These are phyloP conservation scores for Aspergillus chevalieri DNA, from an alignment of 2,329 filamentous ascomycete species.

Conservation along the genomic window DNA sequence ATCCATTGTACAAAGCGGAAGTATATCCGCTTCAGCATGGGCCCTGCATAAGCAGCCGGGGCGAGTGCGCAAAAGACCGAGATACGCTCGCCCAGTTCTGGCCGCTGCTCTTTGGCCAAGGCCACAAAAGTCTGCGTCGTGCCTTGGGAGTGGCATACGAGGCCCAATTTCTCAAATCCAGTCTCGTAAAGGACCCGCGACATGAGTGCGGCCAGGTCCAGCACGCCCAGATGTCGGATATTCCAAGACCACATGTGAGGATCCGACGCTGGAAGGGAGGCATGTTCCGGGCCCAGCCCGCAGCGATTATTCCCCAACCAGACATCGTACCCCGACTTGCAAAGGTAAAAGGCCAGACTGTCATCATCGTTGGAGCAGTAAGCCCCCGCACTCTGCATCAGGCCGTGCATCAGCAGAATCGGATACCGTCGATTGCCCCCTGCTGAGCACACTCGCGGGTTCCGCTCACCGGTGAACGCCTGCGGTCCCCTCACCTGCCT, in stretches of 20 bases:
- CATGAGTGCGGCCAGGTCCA: slow-evolving; percentile 76
- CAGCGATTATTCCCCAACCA: slow-evolving; percentile 95
- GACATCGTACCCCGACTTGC: slow-evolving; percentile 87
- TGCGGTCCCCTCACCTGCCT: slow-evolving; percentile 51
- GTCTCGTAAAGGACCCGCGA: slow-evolving; percentile 77
- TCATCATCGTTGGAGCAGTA: slow-evolving; percentile 88
- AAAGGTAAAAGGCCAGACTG: slow-evolving; percentile 84
- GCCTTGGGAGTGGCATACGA: slow-evolving; percentile 85
- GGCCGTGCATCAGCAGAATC: slow-evolving; percentile 77
- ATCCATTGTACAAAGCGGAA: slow-evolving; percentile 88
- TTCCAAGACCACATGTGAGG: slow-evolving; percentile 97
- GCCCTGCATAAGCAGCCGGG: slow-evolving; percentile 83
- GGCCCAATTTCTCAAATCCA: slow-evolving; percentile 71
- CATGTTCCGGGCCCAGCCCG: slow-evolving; percentile 73
- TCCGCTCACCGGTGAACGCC: slow-evolving; percentile 50
- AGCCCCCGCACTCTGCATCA: slow-evolving; percentile 80
- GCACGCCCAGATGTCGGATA: slow-evolving; percentile 84
- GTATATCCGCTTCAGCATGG: slow-evolving; percentile 77
- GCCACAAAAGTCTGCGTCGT: slow-evolving; percentile 85
- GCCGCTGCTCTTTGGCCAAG: slow-evolving; percentile 81
- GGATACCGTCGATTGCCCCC: slow-evolving; percentile 53
- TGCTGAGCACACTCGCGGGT: slow-evolving; percentile 17
- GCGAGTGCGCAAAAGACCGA: slow-evolving; percentile 88
- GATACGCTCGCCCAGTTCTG: slow-evolving; percentile 73
- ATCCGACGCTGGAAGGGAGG: slow-evolving; percentile 62